Evolutionary conservation across 768 basidiomycete genomes (phyloP).

Genomic region (Rhizopogon roseolus): DNA sequence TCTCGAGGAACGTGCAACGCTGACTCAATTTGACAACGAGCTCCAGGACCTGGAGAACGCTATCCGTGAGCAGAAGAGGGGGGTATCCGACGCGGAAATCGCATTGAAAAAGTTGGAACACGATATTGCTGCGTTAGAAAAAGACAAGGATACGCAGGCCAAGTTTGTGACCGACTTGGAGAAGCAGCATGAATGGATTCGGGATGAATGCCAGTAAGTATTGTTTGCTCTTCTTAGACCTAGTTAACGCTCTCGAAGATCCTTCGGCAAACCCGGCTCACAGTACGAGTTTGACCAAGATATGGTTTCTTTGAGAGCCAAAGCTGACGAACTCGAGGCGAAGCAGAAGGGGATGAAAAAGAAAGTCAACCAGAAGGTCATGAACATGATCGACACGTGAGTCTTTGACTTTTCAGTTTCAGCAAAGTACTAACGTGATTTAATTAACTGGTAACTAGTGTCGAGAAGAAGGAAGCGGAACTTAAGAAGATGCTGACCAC

Average conservation of each 20-base stretch:
- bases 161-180: constrained; percentile 64
- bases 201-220: constrained; percentile 79
- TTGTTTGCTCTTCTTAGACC: background rate
- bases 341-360: constrained; percentile 87
- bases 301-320: constrained; percentile 51
- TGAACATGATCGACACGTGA: constrained; percentile 94
- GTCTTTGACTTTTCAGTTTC: constrained; percentile 17
- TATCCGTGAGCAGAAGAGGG: constrained; percentile 78
- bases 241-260: constrained; percentile 35
- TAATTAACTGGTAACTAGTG: constrained; percentile 38
- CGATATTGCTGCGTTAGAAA: constrained; percentile 54
- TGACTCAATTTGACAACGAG: constrained; percentile 86
- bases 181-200: constrained; percentile 84
- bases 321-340: constrained; percentile 69
- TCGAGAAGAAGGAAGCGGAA: constrained; percentile 89
- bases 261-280: constrained; percentile 78
- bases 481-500: constrained; percentile 85
- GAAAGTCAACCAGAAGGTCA: constrained; percentile 92
- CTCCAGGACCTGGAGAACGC: constrained; percentile 76
- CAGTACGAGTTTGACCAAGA: constrained; percentile 79
- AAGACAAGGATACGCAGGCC: constrained; percentile 56
- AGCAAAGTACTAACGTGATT: background rate
- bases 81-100: constrained; percentile 63
- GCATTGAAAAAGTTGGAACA: constrained; percentile 64
- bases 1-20: constrained; percentile 80